These are phyloP conservation scores for Barbatosphaeria neglecta DNA, from an alignment of 495 filamentous ascomycete species.

Conservation along the genomic window DNA sequence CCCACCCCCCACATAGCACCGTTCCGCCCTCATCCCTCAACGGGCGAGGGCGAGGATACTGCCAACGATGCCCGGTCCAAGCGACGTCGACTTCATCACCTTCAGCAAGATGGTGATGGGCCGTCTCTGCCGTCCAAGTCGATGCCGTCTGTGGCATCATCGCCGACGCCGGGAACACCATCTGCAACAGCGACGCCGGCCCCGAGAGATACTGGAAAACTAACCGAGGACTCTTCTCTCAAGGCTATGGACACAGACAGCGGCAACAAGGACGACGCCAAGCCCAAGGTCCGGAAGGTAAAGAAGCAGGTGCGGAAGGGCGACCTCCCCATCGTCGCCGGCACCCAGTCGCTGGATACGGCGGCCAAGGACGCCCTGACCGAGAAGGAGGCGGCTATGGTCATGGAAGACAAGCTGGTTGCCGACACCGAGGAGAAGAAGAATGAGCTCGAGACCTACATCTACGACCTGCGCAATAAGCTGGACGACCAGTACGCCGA, in stretches of 20 bases:
- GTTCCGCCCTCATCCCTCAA: background rate
- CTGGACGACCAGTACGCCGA: conserved; percentile 81
- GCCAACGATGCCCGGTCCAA: background rate
- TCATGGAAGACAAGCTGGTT: conserved; percentile 97
- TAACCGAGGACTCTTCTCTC: conserved; percentile 9
- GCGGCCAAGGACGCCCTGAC: conserved; percentile 48
- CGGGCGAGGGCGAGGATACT: background rate
- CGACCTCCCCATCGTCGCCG: conserved; percentile 77
- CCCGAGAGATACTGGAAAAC: background rate
- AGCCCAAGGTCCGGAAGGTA: conserved; percentile 92
- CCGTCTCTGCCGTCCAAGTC: too few relatives aligned
- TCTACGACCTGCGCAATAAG: conserved; percentile 93
- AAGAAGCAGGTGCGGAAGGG: conserved; percentile 99
- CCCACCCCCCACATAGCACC: too few relatives aligned
- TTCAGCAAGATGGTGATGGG: too few relatives aligned
- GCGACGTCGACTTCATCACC: background rate
- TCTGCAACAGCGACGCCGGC: background rate
- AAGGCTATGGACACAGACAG: conserved; percentile 87
- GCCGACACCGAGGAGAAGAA: conserved; percentile 98
- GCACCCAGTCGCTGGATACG: conserved; percentile 67
- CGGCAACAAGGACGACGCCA: conserved; percentile 51
- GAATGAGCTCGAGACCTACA: conserved; percentile 96
- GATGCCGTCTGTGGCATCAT: too few relatives aligned
- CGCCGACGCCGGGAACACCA: background rate
- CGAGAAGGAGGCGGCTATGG: conserved; percentile 82